Evolutionary conservation across 441 rosid species (phyloP), one percentile per base, ranked within the genome.

Genomic region (Metrosideros polymorpha): DNA sequence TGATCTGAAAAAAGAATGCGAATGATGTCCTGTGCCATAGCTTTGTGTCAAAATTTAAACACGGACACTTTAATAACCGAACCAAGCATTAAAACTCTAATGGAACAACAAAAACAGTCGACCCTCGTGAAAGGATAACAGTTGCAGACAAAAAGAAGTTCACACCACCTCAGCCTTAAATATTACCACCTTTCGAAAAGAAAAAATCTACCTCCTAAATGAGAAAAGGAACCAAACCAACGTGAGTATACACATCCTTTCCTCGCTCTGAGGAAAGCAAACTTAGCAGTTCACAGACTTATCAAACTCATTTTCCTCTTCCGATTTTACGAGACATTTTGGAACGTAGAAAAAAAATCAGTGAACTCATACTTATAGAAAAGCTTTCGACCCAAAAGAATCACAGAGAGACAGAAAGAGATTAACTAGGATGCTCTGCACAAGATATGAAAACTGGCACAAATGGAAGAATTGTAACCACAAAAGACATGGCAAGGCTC

Each of bases 1-100:
- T 96, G 98, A 76, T 92, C 90, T 25, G 91, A 86, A 89, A 97
- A 87, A 63, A 91, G 53, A 63, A 61, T 86, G 91, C 87, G 77
- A 88, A 86, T 49, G 45, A 91, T 87, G 57, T 91, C 94, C 97
- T 94, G 89, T 84, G 83, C 56, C 25, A 90, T 5, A 85, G 47
- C 39, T 82, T 52, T 86, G 25, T 87, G 84, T 89, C 76, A 91
- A 89, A 89, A 87, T 75, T 85, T 51, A 83, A 86, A 66, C 76
- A 85, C 54, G 87, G 55, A 87, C 82, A 83, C 77, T 66, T 77
- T 45, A 84, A 57, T 25, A 66, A 15, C 43, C 61, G 30, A 30
- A n/a, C 63, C 29, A 61, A 35, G 50, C 27, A 25, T 19, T 22
- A 50, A 52, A 39, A 39, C 17, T 50, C 47, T 0, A 18, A 85